Base-by-base conservation (phyloP, 2,329 filamentous ascomycete genomes). In the Colletotrichum musicola region DNA sequence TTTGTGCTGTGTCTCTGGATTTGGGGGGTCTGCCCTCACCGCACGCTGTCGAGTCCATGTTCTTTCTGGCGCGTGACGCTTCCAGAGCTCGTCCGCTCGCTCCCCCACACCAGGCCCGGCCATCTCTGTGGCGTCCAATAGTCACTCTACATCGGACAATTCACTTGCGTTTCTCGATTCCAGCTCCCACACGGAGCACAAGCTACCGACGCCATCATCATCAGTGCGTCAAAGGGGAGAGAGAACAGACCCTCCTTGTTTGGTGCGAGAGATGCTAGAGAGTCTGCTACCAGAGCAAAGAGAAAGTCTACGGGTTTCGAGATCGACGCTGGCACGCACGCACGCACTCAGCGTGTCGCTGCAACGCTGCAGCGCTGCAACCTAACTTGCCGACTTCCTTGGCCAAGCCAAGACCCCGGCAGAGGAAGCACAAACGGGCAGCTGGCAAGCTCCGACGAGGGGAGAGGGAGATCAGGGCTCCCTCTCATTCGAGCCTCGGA, bases 91-190 rank as follows among this genome's bases (percentile, higher is more conserved):
- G 57, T 56, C 22, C 38, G n/a, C 46, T 57, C 38, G n/a, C 46
- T 57, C 30, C 30, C 55, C 57, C 64, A 22, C 65, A 42, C 54
- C 55, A 47, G 49, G 30, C 42, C 65, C 61, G 53, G 61, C 30
- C 55, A 50, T 59, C 62, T 51, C 18, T 14, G 62, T 60, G 65
- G 65, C 65, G 62, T 57, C 65, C 65, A 65, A 51, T 68, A 60
- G 55, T 51, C 49, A 50, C 62, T 65, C 62, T 44, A 20, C 55
- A 65, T 68, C 65, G 65, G 65, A 56, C 42, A 65, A 40, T 56
- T 65, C 65, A 13, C 30, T 49, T 60, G n/a, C 30, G 22, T 56
- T 22, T 44, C 35, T 56, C 65, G 65, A 68, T 65, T 55, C 30
- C 65, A 68, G 65, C 61, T 65, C 12, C 18, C 54, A 46, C 46